These are phyloP conservation scores for Tulasnella sp. DNA, from an alignment of 768 basidiomycete species.

Conservation along the genomic window DNA sequence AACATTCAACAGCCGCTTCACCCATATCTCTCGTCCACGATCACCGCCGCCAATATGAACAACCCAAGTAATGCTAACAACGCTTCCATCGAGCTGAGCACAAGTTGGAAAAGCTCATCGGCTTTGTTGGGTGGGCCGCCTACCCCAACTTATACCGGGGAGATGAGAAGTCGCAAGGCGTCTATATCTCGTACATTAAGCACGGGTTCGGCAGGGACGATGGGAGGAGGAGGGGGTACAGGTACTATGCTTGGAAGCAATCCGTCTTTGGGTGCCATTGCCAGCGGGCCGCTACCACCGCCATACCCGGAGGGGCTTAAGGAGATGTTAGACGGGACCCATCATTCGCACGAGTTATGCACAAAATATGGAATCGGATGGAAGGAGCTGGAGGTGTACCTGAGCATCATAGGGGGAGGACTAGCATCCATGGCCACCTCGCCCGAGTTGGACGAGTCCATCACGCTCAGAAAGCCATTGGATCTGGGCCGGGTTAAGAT, in stretches of 20 bases:
- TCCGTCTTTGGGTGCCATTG: constrained; percentile 12
- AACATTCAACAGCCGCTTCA: constrained; percentile 5
- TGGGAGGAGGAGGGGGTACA: constrained; percentile 3
- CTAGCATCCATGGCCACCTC: constrained; percentile 32
- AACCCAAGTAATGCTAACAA: not conserved
- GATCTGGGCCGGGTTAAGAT: constrained; percentile 69
- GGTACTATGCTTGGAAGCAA: not conserved
- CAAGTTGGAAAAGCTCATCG: not conserved
- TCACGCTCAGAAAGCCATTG: constrained; percentile 34
- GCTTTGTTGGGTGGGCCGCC: not conserved
- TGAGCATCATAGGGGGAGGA: constrained; percentile 20
- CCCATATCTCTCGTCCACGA: constrained; percentile 10
- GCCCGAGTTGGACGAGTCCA: constrained; percentile 40
- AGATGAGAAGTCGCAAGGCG: constrained; percentile 15
- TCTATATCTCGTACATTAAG: constrained; percentile 18
- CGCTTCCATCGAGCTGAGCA: not conserved
- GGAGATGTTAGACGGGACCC: constrained; percentile 69
- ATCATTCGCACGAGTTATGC: constrained; percentile 85
- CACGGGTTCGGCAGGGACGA: constrained; percentile 11
- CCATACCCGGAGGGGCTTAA: constrained; percentile 25
- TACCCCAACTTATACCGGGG: not conserved
- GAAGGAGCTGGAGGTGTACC: constrained; percentile 59
- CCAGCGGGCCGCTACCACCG: not conserved
- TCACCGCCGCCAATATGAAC: constrained; percentile 1
- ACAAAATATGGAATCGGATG: constrained; percentile 74